Percentiles rank a stretch among this genome's conserved stretches.
phyloP scores from a whole-genome alignment of 176 grass and related monocot species.

The Pontederia crassipes region DNA sequence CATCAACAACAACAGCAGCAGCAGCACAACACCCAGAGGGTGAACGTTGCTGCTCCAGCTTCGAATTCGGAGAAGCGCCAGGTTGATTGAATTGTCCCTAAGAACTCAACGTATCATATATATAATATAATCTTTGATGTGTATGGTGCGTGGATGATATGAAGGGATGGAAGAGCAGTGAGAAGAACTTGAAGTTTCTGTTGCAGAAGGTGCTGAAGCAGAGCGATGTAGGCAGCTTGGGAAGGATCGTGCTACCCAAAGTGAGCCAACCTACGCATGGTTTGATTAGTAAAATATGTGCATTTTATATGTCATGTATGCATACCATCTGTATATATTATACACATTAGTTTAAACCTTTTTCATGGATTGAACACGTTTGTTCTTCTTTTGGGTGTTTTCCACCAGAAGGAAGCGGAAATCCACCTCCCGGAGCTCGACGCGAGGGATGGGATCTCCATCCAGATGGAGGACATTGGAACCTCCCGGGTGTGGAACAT shows the following conservation, averaged over 20 bases:
- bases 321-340: too few relatives aligned
- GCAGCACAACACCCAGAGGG: constrained; percentile 22
- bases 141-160: not conserved
- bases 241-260: constrained; percentile 92
- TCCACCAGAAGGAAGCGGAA: constrained; percentile 90
- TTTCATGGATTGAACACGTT: not conserved
- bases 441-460: constrained; percentile 67
- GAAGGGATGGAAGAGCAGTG: constrained; percentile 41
- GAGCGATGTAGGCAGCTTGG: constrained; percentile 81
- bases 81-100: constrained; percentile 36
- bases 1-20: constrained; percentile 8
- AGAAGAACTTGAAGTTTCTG: constrained; percentile 73
- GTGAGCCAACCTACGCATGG: constrained; percentile 32
- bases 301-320: too few relatives aligned
- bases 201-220: constrained; percentile 97
- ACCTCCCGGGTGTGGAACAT: constrained; percentile 80
- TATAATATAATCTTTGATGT: not conserved
- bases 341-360: too few relatives aligned
- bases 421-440: constrained; percentile 75
- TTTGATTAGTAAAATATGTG: constrained; percentile 7
- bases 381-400: constrained; percentile 5
- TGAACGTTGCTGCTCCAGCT: not conserved
- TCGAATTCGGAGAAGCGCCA: constrained; percentile 37
- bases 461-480: constrained; percentile 81
- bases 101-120: not conserved